Percentiles rank a stretch among this genome's conserved stretches.
Evolutionary conservation across 148 eudicot genomes (phyloP).

Genomic region (Dianthus caryophyllus): DNA sequence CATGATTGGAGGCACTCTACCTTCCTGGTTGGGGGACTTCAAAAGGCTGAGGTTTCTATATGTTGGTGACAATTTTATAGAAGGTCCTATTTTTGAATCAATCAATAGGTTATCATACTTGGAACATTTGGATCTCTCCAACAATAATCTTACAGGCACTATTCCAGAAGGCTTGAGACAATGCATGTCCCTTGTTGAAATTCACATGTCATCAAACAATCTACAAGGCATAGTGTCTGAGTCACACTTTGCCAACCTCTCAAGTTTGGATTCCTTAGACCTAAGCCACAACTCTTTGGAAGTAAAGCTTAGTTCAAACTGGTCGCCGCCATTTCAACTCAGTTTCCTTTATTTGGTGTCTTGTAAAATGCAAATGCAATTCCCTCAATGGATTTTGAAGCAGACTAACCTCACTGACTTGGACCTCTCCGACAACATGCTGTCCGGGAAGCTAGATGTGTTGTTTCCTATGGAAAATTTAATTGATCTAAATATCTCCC

Average conservation of each 20-base stretch:
- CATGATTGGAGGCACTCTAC: not conserved
- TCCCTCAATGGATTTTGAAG: conserved; percentile 28
- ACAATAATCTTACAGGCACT: not conserved
- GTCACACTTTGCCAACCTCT: conserved; percentile 21
- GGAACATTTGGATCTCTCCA: conserved; percentile 6
- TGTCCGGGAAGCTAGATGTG: conserved; percentile 8
- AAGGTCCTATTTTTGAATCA: conserved; percentile 12
- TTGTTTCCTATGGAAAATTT: not conserved
- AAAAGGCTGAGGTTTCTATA: conserved; percentile 3
- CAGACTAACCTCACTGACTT: conserved; percentile 16
- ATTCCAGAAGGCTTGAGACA: conserved; percentile 7
- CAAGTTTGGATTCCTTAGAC: conserved; percentile 14
- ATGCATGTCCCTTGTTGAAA: not conserved
- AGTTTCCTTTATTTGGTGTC: not conserved
- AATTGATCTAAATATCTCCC: conserved; percentile 17
- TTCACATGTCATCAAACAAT: conserved; percentile 17
- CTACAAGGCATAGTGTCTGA: conserved; percentile 26
- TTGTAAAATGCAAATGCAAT: conserved; percentile 13
- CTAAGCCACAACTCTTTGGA: conserved; percentile 7
- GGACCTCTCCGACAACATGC: conserved; percentile 18
- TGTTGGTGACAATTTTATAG: not conserved
- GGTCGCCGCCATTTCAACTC: conserved; percentile 37
- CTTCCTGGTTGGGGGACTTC: conserved; percentile 17
- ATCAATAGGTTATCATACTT: conserved; percentile 17
- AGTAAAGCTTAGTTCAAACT: conserved; percentile 22